Conservation (phyloP, 2,329 filamentous ascomycete species). For the Colletotrichum cereale region DNA sequence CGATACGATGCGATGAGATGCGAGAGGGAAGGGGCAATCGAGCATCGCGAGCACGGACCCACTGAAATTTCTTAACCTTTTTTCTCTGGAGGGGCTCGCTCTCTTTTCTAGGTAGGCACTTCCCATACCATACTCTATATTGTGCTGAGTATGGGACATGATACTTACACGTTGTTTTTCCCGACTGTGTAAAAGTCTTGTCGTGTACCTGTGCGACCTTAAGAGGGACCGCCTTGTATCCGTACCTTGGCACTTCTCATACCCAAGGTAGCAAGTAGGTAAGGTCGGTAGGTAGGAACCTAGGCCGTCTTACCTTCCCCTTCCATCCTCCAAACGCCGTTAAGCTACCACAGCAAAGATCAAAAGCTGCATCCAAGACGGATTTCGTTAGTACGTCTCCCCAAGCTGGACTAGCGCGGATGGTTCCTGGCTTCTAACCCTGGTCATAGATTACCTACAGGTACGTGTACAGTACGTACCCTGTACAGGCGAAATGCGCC, state of each 20-base stretch:
- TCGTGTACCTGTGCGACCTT: no score
- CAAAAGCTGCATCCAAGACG: background rate
- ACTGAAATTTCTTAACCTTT: background rate
- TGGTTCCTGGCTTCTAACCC: background rate
- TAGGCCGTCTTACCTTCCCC: background rate
- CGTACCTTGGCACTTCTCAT: no score
- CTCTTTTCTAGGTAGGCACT: no score
- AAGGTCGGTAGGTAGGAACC: no score
- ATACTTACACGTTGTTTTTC: no score
- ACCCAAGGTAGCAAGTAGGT: no score
- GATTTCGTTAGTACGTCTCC: background rate
- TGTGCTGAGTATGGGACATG: no score
- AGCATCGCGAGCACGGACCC: background rate
- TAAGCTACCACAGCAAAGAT: background rate
- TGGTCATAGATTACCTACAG: background rate
- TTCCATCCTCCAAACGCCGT: slow-evolving; percentile 10
- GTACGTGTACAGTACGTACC: background rate
- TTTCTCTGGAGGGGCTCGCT: no score
- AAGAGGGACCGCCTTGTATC: no score
- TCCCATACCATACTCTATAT: no score
- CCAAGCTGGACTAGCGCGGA: background rate
- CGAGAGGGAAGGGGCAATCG: background rate
- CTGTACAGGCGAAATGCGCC: background rate
- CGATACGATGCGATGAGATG: background rate
- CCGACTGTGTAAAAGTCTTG: no score